Base-by-base conservation (phyloP, 140 eudicot genomes). In the Flaveria floridana region DNA sequence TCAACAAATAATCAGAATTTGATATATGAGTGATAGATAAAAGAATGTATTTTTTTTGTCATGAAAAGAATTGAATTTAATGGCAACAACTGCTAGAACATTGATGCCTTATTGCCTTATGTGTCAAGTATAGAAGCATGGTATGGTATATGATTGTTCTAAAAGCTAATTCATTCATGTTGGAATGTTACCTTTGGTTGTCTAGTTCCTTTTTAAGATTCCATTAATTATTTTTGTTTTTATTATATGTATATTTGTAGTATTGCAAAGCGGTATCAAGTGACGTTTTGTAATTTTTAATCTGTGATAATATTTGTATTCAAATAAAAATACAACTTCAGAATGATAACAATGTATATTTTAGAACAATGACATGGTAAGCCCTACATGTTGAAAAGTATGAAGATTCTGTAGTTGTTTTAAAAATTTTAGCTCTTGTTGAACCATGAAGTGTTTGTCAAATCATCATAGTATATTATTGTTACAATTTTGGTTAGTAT, bases 181-280 rank as follows among this genome's bases (percentile, higher is more conserved):
- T 76, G 79, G 79, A 65, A 66, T 52, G 79, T 74, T 74, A 63
- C 70, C 64, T 74, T 65, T 76, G 68, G 57, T 65, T 52, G 74
- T 46, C 26, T 72, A 72, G 53, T 41, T 18, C 18, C 58, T 55
- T 76, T 76, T 55, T 8, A 26, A 68, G 42, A 76, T 76, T 67
- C 75, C 47, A 37, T 19, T 18, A 61, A 46, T 14, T 47, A 5
- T 3, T 26, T 44, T 62, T 9, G 12, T 9, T 47, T 2, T 8
- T 59, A 3, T 20, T 25, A 46, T 0, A 46, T 11, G 12, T 11
- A 47, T 11, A 9, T 10, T 7, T 9, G 39, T 30, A 4, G 39
- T 30, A 30, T 30, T 30, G 39, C 39, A 30, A 30, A 30, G 39
- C 39, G 39, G 7, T 28, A 30, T 30, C 39, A 30, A 30, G 39